Conservation (phyloP, 2,329 filamentous ascomycete species). For the Tetracladium maxilliforme region DNA sequence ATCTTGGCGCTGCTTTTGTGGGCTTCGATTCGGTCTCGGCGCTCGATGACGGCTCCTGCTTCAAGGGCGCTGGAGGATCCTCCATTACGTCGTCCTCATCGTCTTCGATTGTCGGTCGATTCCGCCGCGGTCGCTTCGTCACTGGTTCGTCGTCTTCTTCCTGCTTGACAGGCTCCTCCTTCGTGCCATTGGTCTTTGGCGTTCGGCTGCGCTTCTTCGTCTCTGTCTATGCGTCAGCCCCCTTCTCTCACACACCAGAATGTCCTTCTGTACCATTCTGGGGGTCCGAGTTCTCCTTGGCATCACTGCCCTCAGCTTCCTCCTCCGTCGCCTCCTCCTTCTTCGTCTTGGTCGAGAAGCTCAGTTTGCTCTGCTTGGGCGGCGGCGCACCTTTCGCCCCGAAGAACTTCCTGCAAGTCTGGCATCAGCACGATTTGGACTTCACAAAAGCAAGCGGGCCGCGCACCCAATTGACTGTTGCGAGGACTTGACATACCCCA, state of each 20-base stretch:
- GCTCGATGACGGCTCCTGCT: constrained; percentile 23
- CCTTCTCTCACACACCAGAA: no score
- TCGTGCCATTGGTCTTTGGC: constrained; percentile 3
- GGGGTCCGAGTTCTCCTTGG: constrained; percentile 20
- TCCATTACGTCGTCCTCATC: constrained; percentile 17
- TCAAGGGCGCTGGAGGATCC: constrained; percentile 10
- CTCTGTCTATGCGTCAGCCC: constrained; percentile 2
- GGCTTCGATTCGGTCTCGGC: constrained; percentile 3
- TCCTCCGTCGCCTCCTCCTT: constrained; percentile 7
- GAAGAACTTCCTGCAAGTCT: constrained; percentile 68
- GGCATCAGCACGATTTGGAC: constrained; percentile 2
- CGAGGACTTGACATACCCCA: constrained; percentile 71
- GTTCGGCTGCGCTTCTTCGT: constrained; percentile 27
- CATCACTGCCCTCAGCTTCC: constrained; percentile 7
- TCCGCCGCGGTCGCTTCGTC: constrained; percentile 35
- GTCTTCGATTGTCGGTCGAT: no score
- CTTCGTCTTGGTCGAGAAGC: constrained; percentile 50
- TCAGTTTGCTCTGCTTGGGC: constrained; percentile 65
- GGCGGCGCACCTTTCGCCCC: constrained; percentile 40
- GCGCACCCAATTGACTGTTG: constrained; percentile 64
- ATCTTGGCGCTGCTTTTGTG: constrained; percentile 1
- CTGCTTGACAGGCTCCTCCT: constrained; percentile 25
- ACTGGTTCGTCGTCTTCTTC: constrained; percentile 44
- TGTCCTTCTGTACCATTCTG: constrained; percentile 14
- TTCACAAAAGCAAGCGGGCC: constrained; percentile 1